phyloP scores from a whole-genome alignment of 306 rosid genomes.

The Ammopiptanthus mongolicus region DNA sequence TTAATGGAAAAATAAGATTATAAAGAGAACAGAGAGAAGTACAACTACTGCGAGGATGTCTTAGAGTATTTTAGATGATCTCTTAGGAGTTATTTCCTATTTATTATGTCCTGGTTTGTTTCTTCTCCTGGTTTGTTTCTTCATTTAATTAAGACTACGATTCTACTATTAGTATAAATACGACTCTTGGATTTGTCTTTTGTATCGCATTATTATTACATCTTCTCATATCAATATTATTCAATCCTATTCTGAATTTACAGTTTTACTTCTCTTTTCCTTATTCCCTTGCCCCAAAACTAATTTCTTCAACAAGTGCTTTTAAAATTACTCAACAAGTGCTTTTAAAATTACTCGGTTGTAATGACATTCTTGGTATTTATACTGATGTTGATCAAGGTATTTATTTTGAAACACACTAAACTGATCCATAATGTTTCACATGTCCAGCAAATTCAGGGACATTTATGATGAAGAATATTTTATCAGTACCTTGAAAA shows the following conservation, averaged over 20 bases:
- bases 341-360: constrained; percentile 2
- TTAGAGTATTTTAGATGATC: no score
- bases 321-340: neutral
- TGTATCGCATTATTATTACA: no score
- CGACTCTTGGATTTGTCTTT: no score
- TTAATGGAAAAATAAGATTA: neutral
- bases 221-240: no score
- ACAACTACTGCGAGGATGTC: neutral
- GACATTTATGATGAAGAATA: constrained; percentile 89
- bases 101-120: no score
- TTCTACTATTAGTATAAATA: no score
- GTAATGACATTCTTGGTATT: neutral
- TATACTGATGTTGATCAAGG: neutral
- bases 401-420: constrained; percentile 12
- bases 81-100: no score
- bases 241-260: no score
- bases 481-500: constrained; percentile 59
- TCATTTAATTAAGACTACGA: no score
- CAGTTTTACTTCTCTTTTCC: no score
- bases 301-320: neutral
- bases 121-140: no score
- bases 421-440: constrained; percentile 31
- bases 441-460: constrained; percentile 70
- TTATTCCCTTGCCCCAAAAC: no score
- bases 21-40: neutral